Conservation (phyloP, 169 alveolate species). For the Cryptosporidium ubiquitum region DNA sequence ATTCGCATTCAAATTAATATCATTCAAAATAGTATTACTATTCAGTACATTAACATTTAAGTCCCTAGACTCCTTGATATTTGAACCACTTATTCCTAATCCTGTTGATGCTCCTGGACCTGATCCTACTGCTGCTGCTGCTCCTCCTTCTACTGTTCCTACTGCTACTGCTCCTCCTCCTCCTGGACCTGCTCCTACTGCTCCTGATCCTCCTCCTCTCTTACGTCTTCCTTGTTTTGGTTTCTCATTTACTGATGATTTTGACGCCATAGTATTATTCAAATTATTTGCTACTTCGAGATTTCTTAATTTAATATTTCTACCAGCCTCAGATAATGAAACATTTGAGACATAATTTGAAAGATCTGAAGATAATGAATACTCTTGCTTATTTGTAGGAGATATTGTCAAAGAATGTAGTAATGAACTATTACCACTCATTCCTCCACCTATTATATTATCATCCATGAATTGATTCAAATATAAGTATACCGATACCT, state of each 20-base stretch:
- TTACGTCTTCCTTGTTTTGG: slow-evolving; percentile 21
- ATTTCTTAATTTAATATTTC: not conserved
- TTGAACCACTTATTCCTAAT: not conserved
- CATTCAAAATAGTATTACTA: not conserved
- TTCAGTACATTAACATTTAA: not conserved
- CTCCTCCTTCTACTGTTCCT: no score
- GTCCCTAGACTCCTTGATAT: not conserved
- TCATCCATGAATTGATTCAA: slow-evolving; percentile 18
- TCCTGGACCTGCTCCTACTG: not conserved
- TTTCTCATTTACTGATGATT: not conserved
- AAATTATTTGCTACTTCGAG: not conserved
- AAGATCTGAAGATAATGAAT: not conserved
- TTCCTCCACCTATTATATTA: not conserved
- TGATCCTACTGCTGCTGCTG: not conserved
- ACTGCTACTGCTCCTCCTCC: not conserved
- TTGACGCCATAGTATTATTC: no score
- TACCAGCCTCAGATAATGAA: not conserved
- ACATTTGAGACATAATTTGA: not conserved
- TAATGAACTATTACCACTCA: not conserved
- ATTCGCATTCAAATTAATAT: not conserved
- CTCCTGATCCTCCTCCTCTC: slow-evolving; percentile 4
- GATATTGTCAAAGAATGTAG: slow-evolving; percentile 26
- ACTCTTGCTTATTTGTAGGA: not conserved
- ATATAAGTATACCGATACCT: slow-evolving; percentile 9
- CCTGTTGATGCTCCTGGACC: not conserved